A percentile compares a stretch with the other conserved stretches of the same genome.
Evolutionary conservation across 2,329 filamentous ascomycete species (phyloP).

Genomic region (Hirsutella minnesotensis): DNA sequence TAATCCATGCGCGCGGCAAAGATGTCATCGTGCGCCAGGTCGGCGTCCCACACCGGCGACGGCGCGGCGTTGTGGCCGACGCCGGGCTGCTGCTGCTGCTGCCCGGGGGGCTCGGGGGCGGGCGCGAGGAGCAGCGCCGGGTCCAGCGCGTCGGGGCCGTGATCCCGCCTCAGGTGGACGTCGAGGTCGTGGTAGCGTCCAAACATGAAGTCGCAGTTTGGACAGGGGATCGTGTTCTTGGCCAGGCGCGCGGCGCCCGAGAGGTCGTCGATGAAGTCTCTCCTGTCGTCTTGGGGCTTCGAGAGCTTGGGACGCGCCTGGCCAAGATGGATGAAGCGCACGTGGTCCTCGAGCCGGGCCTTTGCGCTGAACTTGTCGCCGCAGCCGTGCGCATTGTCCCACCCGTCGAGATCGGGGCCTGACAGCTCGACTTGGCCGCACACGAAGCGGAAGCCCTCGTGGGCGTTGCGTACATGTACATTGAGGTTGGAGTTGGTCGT

Average conservation of each 20-base stretch:
- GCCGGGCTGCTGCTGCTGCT: slow-evolving; percentile 8
- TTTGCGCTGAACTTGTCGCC: slow-evolving; percentile 68
- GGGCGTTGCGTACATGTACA: slow-evolving; percentile 64
- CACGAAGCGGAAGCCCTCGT: slow-evolving; percentile 66
- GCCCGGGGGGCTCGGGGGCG: slow-evolving; percentile 8
- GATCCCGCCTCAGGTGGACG: slow-evolving; percentile 27
- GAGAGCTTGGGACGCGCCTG: slow-evolving; percentile 28
- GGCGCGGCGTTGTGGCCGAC: too few species aligned
- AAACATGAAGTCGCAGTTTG: slow-evolving; percentile 34
- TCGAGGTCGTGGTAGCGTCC: slow-evolving; percentile 38
- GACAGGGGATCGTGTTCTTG: slow-evolving; percentile 32
- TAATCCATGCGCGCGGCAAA: slow-evolving; percentile 23
- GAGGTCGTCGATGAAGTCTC: slow-evolving; percentile 29
- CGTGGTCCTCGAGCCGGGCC: slow-evolving; percentile 68
- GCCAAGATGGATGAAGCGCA: slow-evolving; percentile 72
- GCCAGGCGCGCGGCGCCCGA: slow-evolving; percentile 26
- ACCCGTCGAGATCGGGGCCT: slow-evolving; percentile 44
- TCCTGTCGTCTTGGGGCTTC: slow-evolving; percentile 6
- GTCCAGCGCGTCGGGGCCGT: slow-evolving; percentile 8
- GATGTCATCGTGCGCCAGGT: slow-evolving; percentile 19
- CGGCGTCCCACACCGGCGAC: slow-evolving; percentile 1
- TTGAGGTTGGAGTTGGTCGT: slow-evolving; percentile 76
- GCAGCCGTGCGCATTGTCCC: slow-evolving; percentile 59
- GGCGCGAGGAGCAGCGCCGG: slow-evolving; percentile 13
- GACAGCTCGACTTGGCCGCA: slow-evolving; percentile 60